Evolutionary conservation across 2,329 filamentous ascomycete genomes (phyloP).

Genomic region (Aspergillus udagawae): DNA sequence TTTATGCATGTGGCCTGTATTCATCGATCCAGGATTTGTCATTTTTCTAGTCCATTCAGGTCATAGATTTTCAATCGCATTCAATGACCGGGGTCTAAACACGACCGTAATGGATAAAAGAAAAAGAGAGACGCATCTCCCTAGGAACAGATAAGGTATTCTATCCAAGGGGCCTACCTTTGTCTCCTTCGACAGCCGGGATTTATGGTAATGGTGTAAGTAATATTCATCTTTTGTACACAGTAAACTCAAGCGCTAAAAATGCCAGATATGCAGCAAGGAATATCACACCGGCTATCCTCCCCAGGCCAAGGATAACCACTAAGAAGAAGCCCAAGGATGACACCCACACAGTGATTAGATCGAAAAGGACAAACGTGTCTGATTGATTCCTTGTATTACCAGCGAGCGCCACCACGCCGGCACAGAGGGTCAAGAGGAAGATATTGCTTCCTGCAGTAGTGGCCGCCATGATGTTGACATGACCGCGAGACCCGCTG

Average conservation of each 20-base stretch:
- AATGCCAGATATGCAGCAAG: conserved; percentile 32
- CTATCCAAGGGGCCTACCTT: no score
- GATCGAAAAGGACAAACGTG: conserved; percentile 21
- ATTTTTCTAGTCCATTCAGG: no score
- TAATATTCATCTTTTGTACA: conserved; percentile 2
- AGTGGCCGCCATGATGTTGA: conserved; percentile 50
- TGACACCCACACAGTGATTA: conserved; percentile 19
- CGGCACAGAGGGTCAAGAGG: conserved; percentile 49
- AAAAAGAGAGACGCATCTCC: no score
- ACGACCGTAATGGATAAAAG: no score
- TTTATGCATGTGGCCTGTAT: no score
- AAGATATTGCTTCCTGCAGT: conserved; percentile 55
- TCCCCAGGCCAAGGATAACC: conserved; percentile 12
- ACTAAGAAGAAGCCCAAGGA: conserved; percentile 9
- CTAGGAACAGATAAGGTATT: no score
- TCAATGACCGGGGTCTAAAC: no score
- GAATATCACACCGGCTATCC: conserved; percentile 22
- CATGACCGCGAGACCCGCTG: conserved; percentile 45
- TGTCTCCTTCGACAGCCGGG: not conserved
- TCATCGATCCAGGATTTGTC: no score
- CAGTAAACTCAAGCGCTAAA: conserved; percentile 33
- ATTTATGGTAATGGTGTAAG: no score
- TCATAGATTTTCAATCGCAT: no score
- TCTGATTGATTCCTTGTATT: conserved; percentile 4
- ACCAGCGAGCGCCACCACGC: conserved; percentile 19